A percentile compares a stretch with the other conserved stretches of the same genome.
These are phyloP conservation scores for Nitzschia sp. DNA, from an alignment of 108 stramenopile genomes.

Conservation along the genomic window DNA sequence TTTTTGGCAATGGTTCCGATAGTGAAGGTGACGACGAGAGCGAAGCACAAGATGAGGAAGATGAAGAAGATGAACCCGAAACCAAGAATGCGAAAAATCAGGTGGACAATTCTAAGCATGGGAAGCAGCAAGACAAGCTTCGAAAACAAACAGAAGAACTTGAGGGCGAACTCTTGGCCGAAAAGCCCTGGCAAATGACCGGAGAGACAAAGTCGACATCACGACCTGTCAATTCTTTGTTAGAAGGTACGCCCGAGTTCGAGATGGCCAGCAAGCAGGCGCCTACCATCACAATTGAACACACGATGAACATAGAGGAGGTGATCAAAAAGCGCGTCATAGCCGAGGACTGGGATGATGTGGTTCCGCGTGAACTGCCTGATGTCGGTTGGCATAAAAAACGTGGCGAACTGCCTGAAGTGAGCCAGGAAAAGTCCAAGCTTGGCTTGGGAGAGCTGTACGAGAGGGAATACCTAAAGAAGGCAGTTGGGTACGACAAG, in stretches of 20 bases:
- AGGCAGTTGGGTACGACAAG: constrained; percentile 81
- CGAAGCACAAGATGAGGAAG: constrained; percentile 36
- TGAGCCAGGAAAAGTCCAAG: constrained; percentile 97
- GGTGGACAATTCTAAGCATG: constrained; percentile 38
- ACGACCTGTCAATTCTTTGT: constrained; percentile 89
- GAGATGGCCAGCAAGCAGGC: constrained; percentile 89
- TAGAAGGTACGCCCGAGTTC: constrained; percentile 95
- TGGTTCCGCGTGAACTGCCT: constrained; percentile 88
- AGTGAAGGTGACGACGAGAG: constrained; percentile 42
- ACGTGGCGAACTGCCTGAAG: constrained; percentile 86
- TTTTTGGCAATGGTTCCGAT: constrained; percentile 25
- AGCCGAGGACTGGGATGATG: constrained; percentile 96
- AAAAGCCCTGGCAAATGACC: constrained; percentile 95
- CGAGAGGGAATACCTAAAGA: constrained; percentile 93
- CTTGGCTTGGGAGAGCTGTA: constrained; percentile 95
- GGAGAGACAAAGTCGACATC: constrained; percentile 84
- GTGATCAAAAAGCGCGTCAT: constrained; percentile 91
- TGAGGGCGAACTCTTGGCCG: constrained; percentile 91
- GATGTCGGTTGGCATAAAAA: constrained; percentile 74
- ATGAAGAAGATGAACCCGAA: constrained; percentile 26
- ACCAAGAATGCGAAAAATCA: constrained; percentile 7
- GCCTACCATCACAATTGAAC: constrained; percentile 89
- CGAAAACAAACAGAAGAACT: constrained; percentile 79
- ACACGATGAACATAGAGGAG: constrained; percentile 85
- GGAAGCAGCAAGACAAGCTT: constrained; percentile 58